Evolutionary conservation across 306 rosid genomes (phyloP).

Genomic region (Begonia masoniana): DNA sequence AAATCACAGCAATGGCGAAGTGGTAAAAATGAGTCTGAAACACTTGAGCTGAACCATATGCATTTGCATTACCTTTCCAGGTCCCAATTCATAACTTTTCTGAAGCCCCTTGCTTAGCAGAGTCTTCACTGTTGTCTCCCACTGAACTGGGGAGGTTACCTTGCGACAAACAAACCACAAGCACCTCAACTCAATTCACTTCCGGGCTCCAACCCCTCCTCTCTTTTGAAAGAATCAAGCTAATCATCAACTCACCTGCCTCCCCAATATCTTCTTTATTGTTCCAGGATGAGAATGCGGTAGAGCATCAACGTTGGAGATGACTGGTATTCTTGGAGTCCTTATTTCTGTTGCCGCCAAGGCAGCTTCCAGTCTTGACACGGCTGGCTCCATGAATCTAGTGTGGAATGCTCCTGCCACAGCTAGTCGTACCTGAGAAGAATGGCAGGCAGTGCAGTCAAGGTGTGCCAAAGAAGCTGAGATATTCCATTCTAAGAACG

Average conservation of each 20-base stretch:
- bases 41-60: too few relatives aligned
- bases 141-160: constrained; percentile 97
- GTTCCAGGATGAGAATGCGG: constrained; percentile 81
- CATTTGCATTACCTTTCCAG: constrained; percentile 96
- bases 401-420: constrained; percentile 99
- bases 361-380: constrained; percentile 91
- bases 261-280: constrained; percentile 71
- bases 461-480: too few relatives aligned
- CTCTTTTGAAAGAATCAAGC: background rate
- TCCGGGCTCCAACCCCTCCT: too few relatives aligned
- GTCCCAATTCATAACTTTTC: constrained; percentile 88
- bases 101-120: constrained; percentile 69
- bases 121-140: constrained; percentile 93
- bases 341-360: constrained; percentile 64
- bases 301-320: constrained; percentile 85
- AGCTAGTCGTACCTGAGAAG: constrained; percentile 70
- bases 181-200: too few relatives aligned
- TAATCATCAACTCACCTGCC: constrained; percentile 45
- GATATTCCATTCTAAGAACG: too few relatives aligned
- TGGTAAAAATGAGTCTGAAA: too few relatives aligned
- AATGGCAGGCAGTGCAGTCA: background rate
- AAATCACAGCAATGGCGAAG: background rate
- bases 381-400: constrained; percentile 91
- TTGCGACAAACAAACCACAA: constrained; percentile 1
- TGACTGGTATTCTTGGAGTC: constrained; percentile 86